A percentile compares a stretch with the other conserved stretches of the same genome.
phyloP scores from a whole-genome alignment of 805 yeast genomes.

The Kodamaea hsintzibuensis region DNA sequence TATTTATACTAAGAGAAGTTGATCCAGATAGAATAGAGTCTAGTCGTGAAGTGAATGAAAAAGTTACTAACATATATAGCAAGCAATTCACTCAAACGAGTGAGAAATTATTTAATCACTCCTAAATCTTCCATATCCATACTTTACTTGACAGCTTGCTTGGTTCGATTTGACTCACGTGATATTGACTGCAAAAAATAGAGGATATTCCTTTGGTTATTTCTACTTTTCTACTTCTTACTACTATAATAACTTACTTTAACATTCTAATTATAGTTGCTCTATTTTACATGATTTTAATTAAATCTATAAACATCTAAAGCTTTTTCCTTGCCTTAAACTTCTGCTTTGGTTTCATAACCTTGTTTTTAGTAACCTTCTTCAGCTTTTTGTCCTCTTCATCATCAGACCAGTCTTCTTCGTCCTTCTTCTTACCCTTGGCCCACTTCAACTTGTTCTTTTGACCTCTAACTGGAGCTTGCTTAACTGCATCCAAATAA shows the following conservation, averaged over 20 bases:
- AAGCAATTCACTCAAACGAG: too few species aligned
- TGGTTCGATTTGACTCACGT: background rate
- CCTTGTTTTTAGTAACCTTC: conserved; percentile 21
- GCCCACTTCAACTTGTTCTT: conserved; percentile 86
- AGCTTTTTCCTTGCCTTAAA: conserved; percentile 63
- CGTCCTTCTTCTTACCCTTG: conserved; percentile 54
- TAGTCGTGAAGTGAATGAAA: too few species aligned
- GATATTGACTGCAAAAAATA: background rate
- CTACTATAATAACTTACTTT: background rate
- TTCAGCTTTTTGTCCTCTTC: conserved; percentile 38
- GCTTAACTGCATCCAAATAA: conserved; percentile 88
- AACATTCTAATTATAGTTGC: background rate
- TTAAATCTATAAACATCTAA: conserved; percentile 40
- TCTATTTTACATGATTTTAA: background rate
- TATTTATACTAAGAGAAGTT: background rate
- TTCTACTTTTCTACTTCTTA: background rate
- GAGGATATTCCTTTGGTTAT: too few species aligned
- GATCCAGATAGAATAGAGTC: too few species aligned
- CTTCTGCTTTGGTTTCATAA: conserved; percentile 46
- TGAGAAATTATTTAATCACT: too few species aligned
- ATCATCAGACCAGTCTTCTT: conserved; percentile 48
- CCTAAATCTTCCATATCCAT: too few species aligned
- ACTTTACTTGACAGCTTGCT: too few species aligned
- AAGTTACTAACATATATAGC: too few species aligned
- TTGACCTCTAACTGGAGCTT: conserved; percentile 94